Evolutionary conservation across 2,329 filamentous ascomycete species (phyloP), one percentile per base, ranked within the genome.

Genomic region (Aspergillus texensis): DNA sequence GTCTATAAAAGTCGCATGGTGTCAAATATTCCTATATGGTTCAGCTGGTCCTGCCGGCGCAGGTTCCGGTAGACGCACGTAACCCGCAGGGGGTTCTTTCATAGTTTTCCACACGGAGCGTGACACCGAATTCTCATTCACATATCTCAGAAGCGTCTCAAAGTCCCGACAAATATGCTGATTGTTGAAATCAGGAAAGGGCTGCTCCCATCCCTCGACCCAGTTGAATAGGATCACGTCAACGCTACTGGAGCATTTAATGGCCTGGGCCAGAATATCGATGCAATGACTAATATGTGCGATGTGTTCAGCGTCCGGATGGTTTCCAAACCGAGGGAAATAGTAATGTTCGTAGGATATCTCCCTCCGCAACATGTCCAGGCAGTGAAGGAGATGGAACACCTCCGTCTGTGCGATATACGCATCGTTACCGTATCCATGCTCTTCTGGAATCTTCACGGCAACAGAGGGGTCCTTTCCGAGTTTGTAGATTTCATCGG

Each of bases 81-180:
- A 61, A 1, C 48, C 59, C 28, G 26, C 26, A 26, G 59, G 59
- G 6, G 59, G 59, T 19, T 50, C 52, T 26, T 56, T 61, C 59
- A 61, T 57, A 2, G 36, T 43, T 16, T 50, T 41, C 16, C 41
- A 61, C 39, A 61, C 43, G 1, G 41, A 21, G 14, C 34, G 34
- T 16, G 59, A 43, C 3, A 61, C 26, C 11, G 50, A 56, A 19
- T 61, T 61, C 60, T 61, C 52, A 52, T 57, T 57, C 0, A 57
- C 53, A 43, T 57, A 34, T 6, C n/a, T 21, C 45, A 61, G 24
- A 30, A 61, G 21, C 21, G 60, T 21, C 32, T 61, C 60, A 52
- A 53, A 61, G 24, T 61, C 60, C 21, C 60, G 60, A 45, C 60
- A 61, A 5, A 57, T 12, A 57, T 61, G 60, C 53, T 61, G 19